Evolutionary conservation across 176 grass and related monocot species (phyloP).

Genomic region (Zoysia pacifica): DNA sequence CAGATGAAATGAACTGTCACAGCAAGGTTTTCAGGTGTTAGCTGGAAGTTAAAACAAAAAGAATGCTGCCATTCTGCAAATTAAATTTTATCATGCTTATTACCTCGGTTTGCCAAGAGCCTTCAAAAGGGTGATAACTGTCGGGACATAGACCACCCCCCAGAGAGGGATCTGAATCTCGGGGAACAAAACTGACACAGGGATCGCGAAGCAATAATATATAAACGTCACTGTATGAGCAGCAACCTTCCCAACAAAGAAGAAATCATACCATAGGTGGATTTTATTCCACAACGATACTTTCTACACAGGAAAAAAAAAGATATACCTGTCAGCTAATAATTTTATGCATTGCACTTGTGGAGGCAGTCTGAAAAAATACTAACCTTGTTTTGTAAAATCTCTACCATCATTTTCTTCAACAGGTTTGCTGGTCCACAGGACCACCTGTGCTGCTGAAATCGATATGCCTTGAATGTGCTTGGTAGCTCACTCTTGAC

Average conservation of each 20-base stretch:
- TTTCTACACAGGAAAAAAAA: slow-evolving; percentile 56
- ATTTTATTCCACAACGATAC: slow-evolving; percentile 67
- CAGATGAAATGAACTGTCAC: slow-evolving; percentile 84
- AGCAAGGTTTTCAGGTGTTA: slow-evolving; percentile 8
- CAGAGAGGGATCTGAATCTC: slow-evolving; percentile 76
- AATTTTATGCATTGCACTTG: neutral
- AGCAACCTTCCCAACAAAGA: slow-evolving; percentile 82
- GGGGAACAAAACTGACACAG: slow-evolving; percentile 69
- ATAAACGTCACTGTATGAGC: slow-evolving; percentile 89
- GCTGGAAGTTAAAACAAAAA: neutral
- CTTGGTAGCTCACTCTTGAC: slow-evolving; percentile 94
- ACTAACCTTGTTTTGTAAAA: slow-evolving; percentile 68
- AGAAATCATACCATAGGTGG: slow-evolving; percentile 85
- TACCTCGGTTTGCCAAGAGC: slow-evolving; percentile 85
- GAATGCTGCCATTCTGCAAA: neutral
- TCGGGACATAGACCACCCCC: slow-evolving; percentile 83
- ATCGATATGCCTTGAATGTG: slow-evolving; percentile 89
- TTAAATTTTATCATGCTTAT: neutral
- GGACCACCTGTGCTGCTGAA: slow-evolving; percentile 97
- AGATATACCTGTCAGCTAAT: slow-evolving; percentile 5
- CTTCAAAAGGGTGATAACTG: slow-evolving; percentile 84
- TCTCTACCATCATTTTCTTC: slow-evolving; percentile 79
- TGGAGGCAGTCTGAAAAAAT: neutral
- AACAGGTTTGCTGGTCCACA: slow-evolving; percentile 90
- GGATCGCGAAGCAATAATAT: slow-evolving; percentile 79